Base-by-base conservation (phyloP, 2,329 filamentous ascomycete genomes). In the Fusarium torulosum region DNA sequence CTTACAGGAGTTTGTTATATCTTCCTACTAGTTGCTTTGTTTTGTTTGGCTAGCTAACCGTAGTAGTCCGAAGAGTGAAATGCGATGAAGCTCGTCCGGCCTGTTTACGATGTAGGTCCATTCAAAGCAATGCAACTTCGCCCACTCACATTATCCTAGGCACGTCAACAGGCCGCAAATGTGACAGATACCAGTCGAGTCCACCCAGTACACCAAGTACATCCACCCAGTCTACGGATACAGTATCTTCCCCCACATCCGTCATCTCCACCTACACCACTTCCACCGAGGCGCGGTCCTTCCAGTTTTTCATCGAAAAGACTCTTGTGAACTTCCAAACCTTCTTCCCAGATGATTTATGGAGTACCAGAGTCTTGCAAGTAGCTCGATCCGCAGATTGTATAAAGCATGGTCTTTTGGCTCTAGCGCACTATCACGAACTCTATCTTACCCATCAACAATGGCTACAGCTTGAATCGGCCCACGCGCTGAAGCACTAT, bases 271-370 rank as follows among this genome's bases (percentile, higher is more conserved):
- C 37, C 17, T 65, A 51, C 21, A 13, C n/a, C 3, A 44, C 31
- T 4, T 7, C 8, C 1, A n/a, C 43, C 3, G 59, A 68, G 6
- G 65, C 64, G 3, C 31, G 40, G 1, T 68, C 59, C 0, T 43
- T 67, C 10, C 65, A 65, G 0, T 67, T 67, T 33, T 67, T 67
- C 8, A 23, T 52, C 4, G 59, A 68, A 7, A 67, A 65, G 25
- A 67, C 65, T 3, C 41, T 68, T 3, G 29, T 37, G 10, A 53
- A 42, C 13, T 67, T 67, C 6, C 65, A 67, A 3, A 65, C 54
- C 7, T 67, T 67, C 29, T 67, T 67, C 9, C 35, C 35, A 5
- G 65, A 67, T 4, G 21, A 56, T 6, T 7, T 67, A 2, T 67
- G 65, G 65, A 65, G 42, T 4, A 65, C 19, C 4, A 55, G 27